phyloP scores from a whole-genome alignment of 208 protist species.

The Trypanosoma rangeli region DNA sequence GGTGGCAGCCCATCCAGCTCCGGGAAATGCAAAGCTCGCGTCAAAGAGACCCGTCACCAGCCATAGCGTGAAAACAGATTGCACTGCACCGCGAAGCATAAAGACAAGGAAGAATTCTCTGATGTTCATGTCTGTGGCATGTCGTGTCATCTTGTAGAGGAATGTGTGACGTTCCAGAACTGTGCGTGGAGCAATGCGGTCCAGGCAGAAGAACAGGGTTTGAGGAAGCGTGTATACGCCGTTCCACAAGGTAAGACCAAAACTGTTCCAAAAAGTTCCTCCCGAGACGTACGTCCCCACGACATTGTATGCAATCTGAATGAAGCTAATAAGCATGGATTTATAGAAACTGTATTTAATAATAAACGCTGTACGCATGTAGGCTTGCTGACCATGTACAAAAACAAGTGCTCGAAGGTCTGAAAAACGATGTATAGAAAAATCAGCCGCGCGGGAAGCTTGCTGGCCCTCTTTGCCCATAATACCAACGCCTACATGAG shows the following conservation, averaged over 20 bases:
- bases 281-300: slow-evolving; percentile 69
- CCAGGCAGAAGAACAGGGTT: slow-evolving; percentile 88
- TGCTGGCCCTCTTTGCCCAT: slow-evolving; percentile 92
- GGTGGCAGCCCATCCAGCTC: slow-evolving; percentile 34
- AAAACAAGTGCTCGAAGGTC: slow-evolving; percentile 93
- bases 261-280: slow-evolving; percentile 91
- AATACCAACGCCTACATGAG: slow-evolving; percentile 93
- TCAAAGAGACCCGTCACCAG: slow-evolving; percentile 49
- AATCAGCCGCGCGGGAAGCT: slow-evolving; percentile 94
- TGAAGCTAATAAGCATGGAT: slow-evolving; percentile 93
- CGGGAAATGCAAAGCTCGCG: slow-evolving; percentile 32
- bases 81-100: slow-evolving; percentile 67
- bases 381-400: slow-evolving; percentile 94
- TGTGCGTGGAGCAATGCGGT: slow-evolving; percentile 75
- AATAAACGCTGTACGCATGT: slow-evolving; percentile 88
- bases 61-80: slow-evolving; percentile 69
- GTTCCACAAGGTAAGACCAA: slow-evolving; percentile 90
- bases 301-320: slow-evolving; percentile 90
- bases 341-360: slow-evolving; percentile 99
- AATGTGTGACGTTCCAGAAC: slow-evolving; percentile 69
- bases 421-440: slow-evolving; percentile 91
- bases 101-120: slow-evolving; percentile 74
- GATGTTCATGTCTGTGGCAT: slow-evolving; percentile 47
- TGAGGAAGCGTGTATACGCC: slow-evolving; percentile 90
- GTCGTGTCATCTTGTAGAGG: slow-evolving; percentile 77